Base-by-base conservation (phyloP, 495 filamentous ascomycete genomes). In the Aspergillus indologenus region DNA sequence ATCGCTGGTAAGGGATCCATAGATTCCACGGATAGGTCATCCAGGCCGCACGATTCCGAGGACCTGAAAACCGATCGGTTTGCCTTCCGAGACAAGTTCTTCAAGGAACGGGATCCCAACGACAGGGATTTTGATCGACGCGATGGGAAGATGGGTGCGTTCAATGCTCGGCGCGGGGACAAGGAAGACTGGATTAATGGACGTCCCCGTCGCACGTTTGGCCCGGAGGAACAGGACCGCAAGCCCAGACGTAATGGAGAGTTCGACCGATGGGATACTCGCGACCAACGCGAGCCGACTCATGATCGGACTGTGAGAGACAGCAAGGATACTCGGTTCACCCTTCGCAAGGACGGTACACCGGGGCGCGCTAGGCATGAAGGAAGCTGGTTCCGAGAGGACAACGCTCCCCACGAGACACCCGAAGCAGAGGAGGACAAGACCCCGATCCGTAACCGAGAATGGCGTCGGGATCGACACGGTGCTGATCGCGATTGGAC, bases 401-500 rank as follows among this genome's bases (percentile, higher is more conserved):
- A 78, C 22, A 73, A 70, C 21, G 63, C 71, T 40, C 34, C 34
- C 14, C 85, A 88, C 17, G 81, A 80, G 46, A 73, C 69, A 20
- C 73, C 74, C 17, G 85, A 87, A 54, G 74, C 76, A 42, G 87
- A 85, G 29, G 83, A 78, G 20, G 78, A 80, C 56, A 81, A 65
- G 67, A 76, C 65, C 14, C 57, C 79, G 67, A 64, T 83, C 71
- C 64, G 86, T 78, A 76, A 81, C 78, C 65, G 84, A 68, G 88
- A 86, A 70, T 87, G 87, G 83, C 79, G 81, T 46, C 83, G 87
- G 23, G 82, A 85, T 44, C 76, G 75, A 58, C 78, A 80, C 21
- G 81, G 74, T 51, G 83, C 69, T 64, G 88, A 89, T 59, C 82
- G 86, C 52, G 88, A 90, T 53, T 86, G 87, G 68, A 76, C 68